Evolutionary conservation across 148 eudicot species (phyloP), one percentile per base, ranked within the genome.

Genomic region (Linanthus parryae): DNA sequence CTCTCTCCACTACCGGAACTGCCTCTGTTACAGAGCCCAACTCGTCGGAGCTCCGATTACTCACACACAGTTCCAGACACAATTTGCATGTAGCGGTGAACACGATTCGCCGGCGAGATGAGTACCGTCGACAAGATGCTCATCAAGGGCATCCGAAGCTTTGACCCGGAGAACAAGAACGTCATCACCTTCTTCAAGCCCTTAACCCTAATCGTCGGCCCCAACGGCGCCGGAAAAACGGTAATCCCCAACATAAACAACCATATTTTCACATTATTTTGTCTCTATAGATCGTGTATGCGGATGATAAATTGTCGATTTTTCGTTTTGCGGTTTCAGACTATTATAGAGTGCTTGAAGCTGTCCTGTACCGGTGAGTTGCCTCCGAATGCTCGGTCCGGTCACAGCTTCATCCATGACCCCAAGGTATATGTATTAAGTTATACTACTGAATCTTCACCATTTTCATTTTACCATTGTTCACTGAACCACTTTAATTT

Each of bases 211-310:
- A 92, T 92, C 56, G 96, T 92, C 43, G 98, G 98, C 21, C 73
- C 87, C 53, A 92, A 92, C 62, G 98, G 98, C 49, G 98, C 96
- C 50, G 98, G 98, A 7, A 92, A 92, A 82, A 92, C 96, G 6
- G 97, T 90, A 74, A 34, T 8, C 18, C 52, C 39, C 42, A 16
- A 33, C 30, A 26, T 4, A 28, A 6, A 10, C 22, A 8, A 28
- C 13, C 28, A 18, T 20, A 16, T 37, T 17, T 1, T 2, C 8
- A 21, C 30, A 19, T 24, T 0, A 48, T 11, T 33, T 27, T 39
- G n/a, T 42, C 26, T 33, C 8, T 20, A 26, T 5, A 35, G 35
- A 5, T 5, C 29, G 10, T 38, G 42, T 56, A 30, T 34, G 14
- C 18, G 35, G 3, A 16, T 22, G 33, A 2, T 12, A 42, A 2